A percentile compares a stretch with the other conserved stretches of the same genome.
Evolutionary conservation across 257 asterid genomes (phyloP).

Genomic region (Craterostigma plantagineum): DNA sequence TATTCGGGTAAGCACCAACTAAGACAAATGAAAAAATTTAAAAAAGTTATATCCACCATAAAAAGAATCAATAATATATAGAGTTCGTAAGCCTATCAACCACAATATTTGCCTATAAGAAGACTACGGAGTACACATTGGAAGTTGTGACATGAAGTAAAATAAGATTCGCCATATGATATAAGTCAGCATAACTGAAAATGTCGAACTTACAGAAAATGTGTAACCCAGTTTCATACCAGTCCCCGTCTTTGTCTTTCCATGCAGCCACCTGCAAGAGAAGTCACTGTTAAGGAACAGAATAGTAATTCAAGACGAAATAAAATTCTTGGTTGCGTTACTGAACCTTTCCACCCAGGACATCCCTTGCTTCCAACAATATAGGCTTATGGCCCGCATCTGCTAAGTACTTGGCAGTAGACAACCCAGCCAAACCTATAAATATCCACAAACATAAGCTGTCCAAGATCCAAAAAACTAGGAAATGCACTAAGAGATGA

Average conservation of each 20-base stretch:
- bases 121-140: too few species aligned
- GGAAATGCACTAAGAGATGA: too few species aligned
- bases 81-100: too few species aligned
- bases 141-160: neutral
- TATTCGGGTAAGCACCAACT: constrained; percentile 99
- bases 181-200: constrained; percentile 2
- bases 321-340: too few species aligned
- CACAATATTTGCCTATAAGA: too few species aligned
- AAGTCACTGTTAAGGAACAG: constrained; percentile 5
- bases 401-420: constrained; percentile 92
- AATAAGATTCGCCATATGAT: constrained; percentile 2
- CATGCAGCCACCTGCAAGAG: constrained; percentile 72
- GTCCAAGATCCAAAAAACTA: too few species aligned
- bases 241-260: constrained; percentile 95
- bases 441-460: neutral
- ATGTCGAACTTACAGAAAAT: constrained; percentile 68
- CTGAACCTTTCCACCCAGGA: constrained; percentile 82
- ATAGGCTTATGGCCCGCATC: constrained; percentile 97
- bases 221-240: constrained; percentile 95
- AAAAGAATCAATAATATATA: too few species aligned
- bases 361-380: constrained; percentile 87
- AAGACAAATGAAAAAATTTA: too few species aligned
- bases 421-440: constrained; percentile 86
- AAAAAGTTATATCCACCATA: too few species aligned
- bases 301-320: too few species aligned